phyloP scores from a whole-genome alignment of 2,329 filamentous ascomycete genomes.

The Dactylellina cionopaga region DNA sequence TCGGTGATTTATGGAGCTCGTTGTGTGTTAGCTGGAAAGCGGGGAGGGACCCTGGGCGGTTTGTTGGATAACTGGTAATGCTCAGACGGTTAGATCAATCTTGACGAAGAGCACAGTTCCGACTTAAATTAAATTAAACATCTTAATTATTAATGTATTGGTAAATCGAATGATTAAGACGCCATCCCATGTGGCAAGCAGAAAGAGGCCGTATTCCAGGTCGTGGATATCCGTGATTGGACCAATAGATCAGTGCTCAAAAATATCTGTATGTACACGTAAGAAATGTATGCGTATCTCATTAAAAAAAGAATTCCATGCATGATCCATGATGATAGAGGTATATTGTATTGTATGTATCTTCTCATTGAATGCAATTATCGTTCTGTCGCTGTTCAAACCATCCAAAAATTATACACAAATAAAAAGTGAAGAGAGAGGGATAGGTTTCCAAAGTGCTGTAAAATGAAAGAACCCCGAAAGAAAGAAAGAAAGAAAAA shows the following conservation, averaged over 20 bases:
- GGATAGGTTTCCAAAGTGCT: too few species aligned
- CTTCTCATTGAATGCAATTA: not conserved
- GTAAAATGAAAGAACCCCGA: slow-evolving; percentile 6
- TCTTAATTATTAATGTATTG: too few species aligned
- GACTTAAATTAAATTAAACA: too few species aligned
- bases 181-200: not conserved
- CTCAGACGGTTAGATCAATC: too few species aligned
- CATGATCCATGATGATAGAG: not conserved
- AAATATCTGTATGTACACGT: slow-evolving; percentile 9
- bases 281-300: not conserved
- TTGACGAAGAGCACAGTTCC: too few species aligned
- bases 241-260: not conserved
- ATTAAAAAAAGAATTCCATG: not conserved
- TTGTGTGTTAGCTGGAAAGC: too few species aligned
- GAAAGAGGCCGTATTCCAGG: not conserved
- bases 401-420: slow-evolving; percentile 25
- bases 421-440: not conserved
- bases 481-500: not conserved
- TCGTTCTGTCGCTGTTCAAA: slow-evolving; percentile 1
- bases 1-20: too few species aligned
- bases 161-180: too few species aligned
- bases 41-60: too few species aligned
- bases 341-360: not conserved
- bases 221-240: slow-evolving; percentile 12
- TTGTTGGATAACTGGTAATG: too few species aligned